Conservation (phyloP, 228 moss, liverwort and hornwort genomes). For the Sphagnum fallax region DNA sequence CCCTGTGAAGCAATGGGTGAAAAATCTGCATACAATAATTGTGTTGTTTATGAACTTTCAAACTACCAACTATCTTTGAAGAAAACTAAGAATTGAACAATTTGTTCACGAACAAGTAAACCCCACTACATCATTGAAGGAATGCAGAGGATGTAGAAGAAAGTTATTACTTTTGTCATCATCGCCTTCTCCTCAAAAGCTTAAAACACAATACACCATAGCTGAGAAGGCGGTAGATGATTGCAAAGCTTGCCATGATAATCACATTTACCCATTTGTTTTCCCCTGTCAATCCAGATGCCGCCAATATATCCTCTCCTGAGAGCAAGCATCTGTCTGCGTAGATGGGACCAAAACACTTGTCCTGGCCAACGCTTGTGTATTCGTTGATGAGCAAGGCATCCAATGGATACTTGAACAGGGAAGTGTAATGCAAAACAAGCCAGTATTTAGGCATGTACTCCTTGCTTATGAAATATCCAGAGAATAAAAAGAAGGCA, state of each 20-base stretch:
- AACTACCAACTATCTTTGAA: no score
- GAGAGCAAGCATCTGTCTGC: background rate
- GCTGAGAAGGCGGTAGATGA: conserved; percentile 5
- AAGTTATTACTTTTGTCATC: background rate
- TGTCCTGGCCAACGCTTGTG: background rate
- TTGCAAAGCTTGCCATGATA: conserved; percentile 7
- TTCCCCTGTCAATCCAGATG: background rate
- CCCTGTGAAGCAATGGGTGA: background rate
- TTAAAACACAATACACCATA: conserved; percentile 3
- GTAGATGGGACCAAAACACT: conserved; percentile 2
- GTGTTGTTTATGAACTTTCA: no score
- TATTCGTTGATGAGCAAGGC: conserved; percentile 13
- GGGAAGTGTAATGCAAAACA: conserved; percentile 8
- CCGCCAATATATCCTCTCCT: conserved; percentile 1
- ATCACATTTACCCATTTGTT: conserved; percentile 9
- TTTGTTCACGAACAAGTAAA: no score
- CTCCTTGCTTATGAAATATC: conserved; percentile 19
- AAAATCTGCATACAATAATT: no score
- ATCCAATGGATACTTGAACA: conserved; percentile 13
- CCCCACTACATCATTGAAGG: background rate
- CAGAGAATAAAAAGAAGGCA: conserved; percentile 27
- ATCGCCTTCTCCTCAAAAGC: background rate
- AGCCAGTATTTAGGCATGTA: conserved; percentile 10
- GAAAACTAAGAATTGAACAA: no score
- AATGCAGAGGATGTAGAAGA: background rate